A percentile compares a stretch with the other conserved stretches of the same genome.
Evolutionary conservation across 768 basidiomycete species (phyloP).

Genomic region (Crepidotus variabilis): DNA sequence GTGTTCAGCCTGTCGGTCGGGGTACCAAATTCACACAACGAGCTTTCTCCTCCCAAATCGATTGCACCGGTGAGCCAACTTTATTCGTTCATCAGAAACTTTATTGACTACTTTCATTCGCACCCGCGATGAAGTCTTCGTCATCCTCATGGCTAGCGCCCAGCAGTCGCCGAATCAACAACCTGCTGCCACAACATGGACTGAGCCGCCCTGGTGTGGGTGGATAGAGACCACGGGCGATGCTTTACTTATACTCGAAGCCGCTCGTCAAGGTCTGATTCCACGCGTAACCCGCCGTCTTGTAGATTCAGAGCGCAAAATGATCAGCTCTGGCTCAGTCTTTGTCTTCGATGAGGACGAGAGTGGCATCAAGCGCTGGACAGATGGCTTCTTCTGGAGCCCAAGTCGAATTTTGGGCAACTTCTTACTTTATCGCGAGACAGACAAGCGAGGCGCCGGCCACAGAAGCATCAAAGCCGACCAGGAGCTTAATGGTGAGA

Average conservation of each 20-base stretch:
- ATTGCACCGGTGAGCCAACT: slow-evolving; percentile 70
- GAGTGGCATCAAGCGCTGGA: slow-evolving; percentile 97
- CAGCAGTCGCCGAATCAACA: slow-evolving; percentile 31
- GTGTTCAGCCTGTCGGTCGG: slow-evolving; percentile 24
- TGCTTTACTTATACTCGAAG: slow-evolving; percentile 95
- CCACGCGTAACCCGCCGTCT: slow-evolving; percentile 90
- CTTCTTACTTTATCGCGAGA: slow-evolving; percentile 93
- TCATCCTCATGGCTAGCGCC: slow-evolving; percentile 31
- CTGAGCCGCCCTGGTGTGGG: slow-evolving; percentile 88
- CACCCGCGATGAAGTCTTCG: slow-evolving; percentile 21
- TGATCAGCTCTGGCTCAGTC: slow-evolving; percentile 91
- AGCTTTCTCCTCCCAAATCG: slow-evolving; percentile 56
- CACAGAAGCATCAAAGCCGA: slow-evolving; percentile 50
- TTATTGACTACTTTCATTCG: slow-evolving; percentile 41
- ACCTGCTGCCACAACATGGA: slow-evolving; percentile 50
- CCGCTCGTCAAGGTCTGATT: slow-evolving; percentile 84
- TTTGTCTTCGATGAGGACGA: slow-evolving; percentile 98
- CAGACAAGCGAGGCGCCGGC: slow-evolving; percentile 74
- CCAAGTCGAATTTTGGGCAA: slow-evolving; percentile 92
- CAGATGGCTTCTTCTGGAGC: slow-evolving; percentile 96
- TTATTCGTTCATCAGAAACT: slow-evolving; percentile 56
- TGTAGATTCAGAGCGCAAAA: slow-evolving; percentile 86
- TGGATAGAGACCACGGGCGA: slow-evolving; percentile 96
- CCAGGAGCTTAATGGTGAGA: slow-evolving; percentile 33
- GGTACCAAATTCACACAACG: slow-evolving; percentile 39